Evolutionary conservation across 768 basidiomycete species (phyloP).

Genomic region (Roridomyces roridus): DNA sequence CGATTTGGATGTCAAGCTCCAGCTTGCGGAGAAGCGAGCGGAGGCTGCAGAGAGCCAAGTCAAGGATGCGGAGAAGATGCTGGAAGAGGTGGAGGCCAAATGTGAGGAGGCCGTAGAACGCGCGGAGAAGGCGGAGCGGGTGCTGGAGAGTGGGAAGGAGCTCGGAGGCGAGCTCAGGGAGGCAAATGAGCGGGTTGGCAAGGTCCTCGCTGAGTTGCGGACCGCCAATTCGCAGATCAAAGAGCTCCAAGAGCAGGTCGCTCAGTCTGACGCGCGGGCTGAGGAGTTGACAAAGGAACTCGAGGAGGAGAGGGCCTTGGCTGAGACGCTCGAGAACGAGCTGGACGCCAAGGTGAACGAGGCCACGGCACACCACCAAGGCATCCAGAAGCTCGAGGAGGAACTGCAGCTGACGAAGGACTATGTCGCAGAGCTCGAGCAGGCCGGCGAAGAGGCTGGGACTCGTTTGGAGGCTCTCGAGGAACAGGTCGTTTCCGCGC

Average conservation of each 20-base stretch:
- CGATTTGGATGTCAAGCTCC: conserved; percentile 65
- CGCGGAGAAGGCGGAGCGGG: conserved; percentile 67
- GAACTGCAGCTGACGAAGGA: conserved; percentile 56
- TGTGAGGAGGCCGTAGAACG: conserved; percentile 62
- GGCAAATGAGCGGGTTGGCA: conserved; percentile 65
- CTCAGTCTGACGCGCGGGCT: conserved; percentile 54
- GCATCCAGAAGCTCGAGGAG: conserved; percentile 45
- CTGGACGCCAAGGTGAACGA: conserved; percentile 44
- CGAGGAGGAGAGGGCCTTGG: conserved; percentile 54
- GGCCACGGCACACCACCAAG: conserved; percentile 39
- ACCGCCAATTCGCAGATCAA: conserved; percentile 63
- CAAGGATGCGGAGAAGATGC: conserved; percentile 52
- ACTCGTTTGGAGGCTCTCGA: conserved; percentile 65
- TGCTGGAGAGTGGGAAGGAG: conserved; percentile 69
- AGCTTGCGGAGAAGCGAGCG: conserved; percentile 55
- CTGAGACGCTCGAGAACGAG: conserved; percentile 52
- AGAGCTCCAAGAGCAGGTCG: conserved; percentile 68
- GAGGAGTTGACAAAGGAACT: conserved; percentile 64
- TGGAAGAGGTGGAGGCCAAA: conserved; percentile 55
- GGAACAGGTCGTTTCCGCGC: conserved; percentile 52
- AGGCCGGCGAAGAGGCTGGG: conserved; percentile 56
- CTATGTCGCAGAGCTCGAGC: conserved; percentile 66
- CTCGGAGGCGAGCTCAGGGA: conserved; percentile 71
- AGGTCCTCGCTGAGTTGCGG: conserved; percentile 63
- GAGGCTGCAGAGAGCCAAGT: conserved; percentile 47